These are phyloP conservation scores for Aureobasidium lini DNA, from an alignment of 2,329 filamentous ascomycete genomes.

Conservation along the genomic window DNA sequence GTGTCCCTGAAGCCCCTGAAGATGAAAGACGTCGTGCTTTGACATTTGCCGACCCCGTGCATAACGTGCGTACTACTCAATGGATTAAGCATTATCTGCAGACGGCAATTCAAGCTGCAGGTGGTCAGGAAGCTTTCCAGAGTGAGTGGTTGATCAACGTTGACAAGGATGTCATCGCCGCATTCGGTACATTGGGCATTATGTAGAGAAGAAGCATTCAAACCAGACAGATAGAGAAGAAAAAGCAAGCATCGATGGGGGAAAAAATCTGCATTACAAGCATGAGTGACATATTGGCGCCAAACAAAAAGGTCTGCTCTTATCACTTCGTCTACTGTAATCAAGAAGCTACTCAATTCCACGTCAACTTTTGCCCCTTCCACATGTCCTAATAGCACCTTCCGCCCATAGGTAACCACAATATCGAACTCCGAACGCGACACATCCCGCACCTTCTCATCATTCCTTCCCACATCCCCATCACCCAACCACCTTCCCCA, in stretches of 20 bases:
- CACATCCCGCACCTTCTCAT: no score
- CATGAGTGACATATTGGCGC: neutral
- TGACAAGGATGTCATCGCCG: constrained; percentile 61
- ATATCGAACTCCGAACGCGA: no score
- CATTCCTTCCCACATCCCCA: no score
- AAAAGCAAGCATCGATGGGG: no score
- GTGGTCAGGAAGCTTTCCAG: constrained; percentile 60
- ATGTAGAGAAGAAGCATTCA: constrained; percentile 18
- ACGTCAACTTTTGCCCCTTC: no score
- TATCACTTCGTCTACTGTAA: no score
- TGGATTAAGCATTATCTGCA: constrained; percentile 59
- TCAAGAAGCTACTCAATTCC: no score
- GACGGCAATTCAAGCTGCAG: constrained; percentile 48
- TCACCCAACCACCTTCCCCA: no score
- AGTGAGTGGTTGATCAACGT: constrained; percentile 66
- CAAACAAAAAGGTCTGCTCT: neutral
- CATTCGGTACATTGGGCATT: constrained; percentile 45
- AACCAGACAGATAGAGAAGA: no score
- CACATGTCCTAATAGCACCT: no score
- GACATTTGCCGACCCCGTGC: constrained; percentile 56
- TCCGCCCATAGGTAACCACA: no score
- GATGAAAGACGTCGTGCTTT: constrained; percentile 43
- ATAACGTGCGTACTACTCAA: constrained; percentile 54
- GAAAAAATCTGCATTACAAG: neutral
- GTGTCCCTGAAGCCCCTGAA: constrained; percentile 35